Percentiles rank a stretch among this genome's conserved stretches.
Evolutionary conservation across 495 filamentous ascomycete genomes (phyloP).

Genomic region (Trichoderma asperelloides): DNA sequence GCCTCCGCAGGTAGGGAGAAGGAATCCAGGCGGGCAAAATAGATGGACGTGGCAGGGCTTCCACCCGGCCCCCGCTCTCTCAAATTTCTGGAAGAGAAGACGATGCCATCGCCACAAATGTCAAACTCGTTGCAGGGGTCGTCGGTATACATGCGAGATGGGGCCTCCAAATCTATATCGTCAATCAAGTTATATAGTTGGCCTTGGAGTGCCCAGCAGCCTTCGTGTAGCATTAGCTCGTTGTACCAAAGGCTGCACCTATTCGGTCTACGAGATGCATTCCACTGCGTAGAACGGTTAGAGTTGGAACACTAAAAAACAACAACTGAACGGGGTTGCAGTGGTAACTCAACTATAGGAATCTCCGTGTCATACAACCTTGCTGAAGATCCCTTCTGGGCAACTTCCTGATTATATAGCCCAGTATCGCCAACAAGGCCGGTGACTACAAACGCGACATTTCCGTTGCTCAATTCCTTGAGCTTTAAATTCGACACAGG

Average conservation of each 20-base stretch:
- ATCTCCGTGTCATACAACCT: slow-evolving; percentile 14
- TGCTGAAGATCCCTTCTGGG: slow-evolving; percentile 9
- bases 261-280: slow-evolving; percentile 13
- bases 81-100: slow-evolving; percentile 13
- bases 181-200: slow-evolving; percentile 16
- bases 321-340: neutral
- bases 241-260: slow-evolving; percentile 22
- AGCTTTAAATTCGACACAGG: slow-evolving; percentile 16
- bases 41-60: slow-evolving; percentile 14
- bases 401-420: slow-evolving; percentile 12
- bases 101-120: slow-evolving; percentile 18
- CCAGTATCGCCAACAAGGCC: slow-evolving; percentile 13
- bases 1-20: slow-evolving; percentile 11
- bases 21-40: slow-evolving; percentile 18
- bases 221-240: slow-evolving; percentile 13
- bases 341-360: neutral
- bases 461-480: slow-evolving; percentile 15
- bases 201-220: slow-evolving; percentile 13
- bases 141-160: slow-evolving; percentile 8
- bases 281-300: slow-evolving; percentile 12
- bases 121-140: slow-evolving; percentile 15
- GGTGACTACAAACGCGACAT: slow-evolving; percentile 17
- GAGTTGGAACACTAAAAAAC: neutral
- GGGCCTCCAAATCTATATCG: slow-evolving; percentile 16
- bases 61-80: neutral